phyloP scores from a whole-genome alignment of 1,284 basidiomycete genomes.

The Golubevia pallescens region DNA sequence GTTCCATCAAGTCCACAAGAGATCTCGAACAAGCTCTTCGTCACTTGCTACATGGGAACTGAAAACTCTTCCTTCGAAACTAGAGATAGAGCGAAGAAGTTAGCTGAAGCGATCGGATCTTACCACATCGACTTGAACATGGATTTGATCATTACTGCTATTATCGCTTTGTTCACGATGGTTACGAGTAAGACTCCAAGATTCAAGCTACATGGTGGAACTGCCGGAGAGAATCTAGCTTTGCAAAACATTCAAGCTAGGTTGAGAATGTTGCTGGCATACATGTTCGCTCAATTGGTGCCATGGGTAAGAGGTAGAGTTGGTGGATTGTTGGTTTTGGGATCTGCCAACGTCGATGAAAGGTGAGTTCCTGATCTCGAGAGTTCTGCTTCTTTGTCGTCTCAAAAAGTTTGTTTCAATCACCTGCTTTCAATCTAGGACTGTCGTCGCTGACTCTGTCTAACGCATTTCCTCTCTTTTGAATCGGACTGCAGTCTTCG shows the following conservation, averaged over 20 bases:
- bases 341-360: constrained; percentile 97
- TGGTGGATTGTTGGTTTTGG: constrained; percentile 89
- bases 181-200: constrained; percentile 83
- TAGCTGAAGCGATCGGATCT: constrained; percentile 81
- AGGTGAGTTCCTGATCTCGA: constrained; percentile 68
- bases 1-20: constrained; percentile 84
- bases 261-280: constrained; percentile 92
- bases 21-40: constrained; percentile 85
- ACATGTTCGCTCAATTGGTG: constrained; percentile 93
- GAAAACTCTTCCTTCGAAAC: constrained; percentile 92
- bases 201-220: constrained; percentile 88
- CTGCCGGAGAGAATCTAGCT: constrained; percentile 87
- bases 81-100: constrained; percentile 79
- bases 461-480: too few relatives aligned
- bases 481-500: constrained; percentile 72
- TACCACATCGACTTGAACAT: constrained; percentile 94
- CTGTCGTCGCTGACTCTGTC: too few relatives aligned
- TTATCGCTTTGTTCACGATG: constrained; percentile 80
- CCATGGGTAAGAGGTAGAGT: constrained; percentile 86
- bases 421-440: background rate
- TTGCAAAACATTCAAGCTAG: constrained; percentile 98
- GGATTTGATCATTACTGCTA: constrained; percentile 85
- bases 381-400: background rate
- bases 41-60: constrained; percentile 99
- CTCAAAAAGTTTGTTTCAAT: background rate